These are phyloP conservation scores for Coniosporium apollinis DNA, from an alignment of 495 filamentous ascomycete genomes.

Conservation along the genomic window DNA sequence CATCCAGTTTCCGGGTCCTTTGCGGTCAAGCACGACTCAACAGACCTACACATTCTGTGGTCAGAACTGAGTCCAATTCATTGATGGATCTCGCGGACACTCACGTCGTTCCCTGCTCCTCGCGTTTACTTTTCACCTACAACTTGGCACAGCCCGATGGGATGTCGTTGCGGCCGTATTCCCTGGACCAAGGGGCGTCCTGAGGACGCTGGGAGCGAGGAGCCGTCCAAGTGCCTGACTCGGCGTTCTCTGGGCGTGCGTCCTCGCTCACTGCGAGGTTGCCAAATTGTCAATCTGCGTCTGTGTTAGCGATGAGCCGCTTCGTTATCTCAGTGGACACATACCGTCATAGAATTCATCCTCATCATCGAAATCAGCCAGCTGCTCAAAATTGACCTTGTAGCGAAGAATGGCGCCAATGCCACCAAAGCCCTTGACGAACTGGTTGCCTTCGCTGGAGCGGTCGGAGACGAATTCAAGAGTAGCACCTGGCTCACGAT, in stretches of 20 bases:
- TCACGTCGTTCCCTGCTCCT: too few relatives aligned
- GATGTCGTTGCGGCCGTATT: neutral
- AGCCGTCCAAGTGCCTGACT: constrained; percentile 44
- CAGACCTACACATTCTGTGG: too few relatives aligned
- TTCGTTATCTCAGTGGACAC: constrained; percentile 4
- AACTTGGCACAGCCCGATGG: neutral
- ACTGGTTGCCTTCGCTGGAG: constrained; percentile 95
- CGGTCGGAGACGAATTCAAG: constrained; percentile 96
- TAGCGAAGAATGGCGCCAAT: constrained; percentile 94
- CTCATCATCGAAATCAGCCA: constrained; percentile 86
- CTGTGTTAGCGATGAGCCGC: constrained; percentile 11
- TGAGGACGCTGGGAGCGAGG: constrained; percentile 23
- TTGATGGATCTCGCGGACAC: too few relatives aligned
- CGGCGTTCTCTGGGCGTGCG: constrained; percentile 53
- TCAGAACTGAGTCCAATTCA: too few relatives aligned
- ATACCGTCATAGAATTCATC: constrained; percentile 96
- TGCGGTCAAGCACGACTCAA: too few relatives aligned
- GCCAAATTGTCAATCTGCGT: constrained; percentile 77
- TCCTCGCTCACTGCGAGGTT: constrained; percentile 84
- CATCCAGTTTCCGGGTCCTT: too few relatives aligned
- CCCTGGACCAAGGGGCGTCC: neutral
- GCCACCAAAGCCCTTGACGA: constrained; percentile 98
- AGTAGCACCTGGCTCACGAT: constrained; percentile 92
- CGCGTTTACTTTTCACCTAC: neutral
- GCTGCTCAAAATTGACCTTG: constrained; percentile 99